phyloP scores from a whole-genome alignment of 352 stramenopile species.

The Phytophthora brassicae region DNA sequence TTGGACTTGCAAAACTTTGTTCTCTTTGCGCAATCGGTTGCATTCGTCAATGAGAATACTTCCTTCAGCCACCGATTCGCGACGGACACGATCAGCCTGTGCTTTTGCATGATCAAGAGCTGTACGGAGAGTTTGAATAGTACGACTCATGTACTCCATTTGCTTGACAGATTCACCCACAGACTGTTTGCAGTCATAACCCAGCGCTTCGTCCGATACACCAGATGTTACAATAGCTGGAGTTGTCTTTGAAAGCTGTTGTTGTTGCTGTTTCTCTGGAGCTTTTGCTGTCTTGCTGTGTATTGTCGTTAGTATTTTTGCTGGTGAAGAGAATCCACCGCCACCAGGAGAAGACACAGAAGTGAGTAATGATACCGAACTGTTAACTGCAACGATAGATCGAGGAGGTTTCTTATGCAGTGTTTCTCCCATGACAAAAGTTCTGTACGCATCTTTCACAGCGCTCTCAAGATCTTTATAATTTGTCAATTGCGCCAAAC shows the following conservation, averaged over 20 bases:
- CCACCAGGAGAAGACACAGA: constrained; percentile 17
- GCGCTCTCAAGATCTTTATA: constrained; percentile 78
- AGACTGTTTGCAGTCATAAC: constrained; percentile 75
- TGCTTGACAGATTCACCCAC: constrained; percentile 79
- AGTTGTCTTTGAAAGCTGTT: not conserved
- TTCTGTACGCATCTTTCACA: constrained; percentile 79
- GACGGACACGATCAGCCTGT: constrained; percentile 64
- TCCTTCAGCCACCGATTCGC: constrained; percentile 75
- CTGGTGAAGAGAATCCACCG: constrained; percentile 26
- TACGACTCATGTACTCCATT: constrained; percentile 82
- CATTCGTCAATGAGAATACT: constrained; percentile 82
- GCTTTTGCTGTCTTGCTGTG: constrained; percentile 4
- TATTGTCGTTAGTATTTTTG: constrained; percentile 7
- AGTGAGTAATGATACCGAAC: not conserved
- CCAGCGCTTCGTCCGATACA: constrained; percentile 50
- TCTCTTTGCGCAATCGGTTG: constrained; percentile 76
- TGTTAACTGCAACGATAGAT: constrained; percentile 9
- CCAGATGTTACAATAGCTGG: not conserved
- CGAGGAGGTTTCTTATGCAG: constrained; percentile 63
- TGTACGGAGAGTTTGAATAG: constrained; percentile 59
- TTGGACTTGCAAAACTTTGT: constrained; percentile 63
- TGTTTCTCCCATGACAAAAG: constrained; percentile 72
- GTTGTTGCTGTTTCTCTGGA: constrained; percentile 16
- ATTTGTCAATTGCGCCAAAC: constrained; percentile 72
- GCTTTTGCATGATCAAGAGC: constrained; percentile 71